A percentile compares a stretch with the other conserved stretches of the same genome.
These are phyloP conservation scores for Dicorynia guianensis DNA, from an alignment of 306 rosid species.

Conservation along the genomic window DNA sequence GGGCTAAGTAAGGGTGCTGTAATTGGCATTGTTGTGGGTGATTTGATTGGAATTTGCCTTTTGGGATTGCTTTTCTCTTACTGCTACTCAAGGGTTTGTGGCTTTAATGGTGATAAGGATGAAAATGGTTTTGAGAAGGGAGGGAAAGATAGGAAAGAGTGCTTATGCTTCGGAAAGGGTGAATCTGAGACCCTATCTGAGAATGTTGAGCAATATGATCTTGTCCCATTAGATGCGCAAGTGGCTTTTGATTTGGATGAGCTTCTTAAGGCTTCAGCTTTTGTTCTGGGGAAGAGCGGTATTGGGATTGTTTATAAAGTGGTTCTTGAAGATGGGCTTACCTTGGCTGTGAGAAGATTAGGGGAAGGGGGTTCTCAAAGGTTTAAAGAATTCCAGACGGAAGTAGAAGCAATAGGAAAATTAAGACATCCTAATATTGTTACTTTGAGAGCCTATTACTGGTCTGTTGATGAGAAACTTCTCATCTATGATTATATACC, in stretches of 20 bases:
- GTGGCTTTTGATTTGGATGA: conserved; percentile 80
- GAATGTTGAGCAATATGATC: conserved; percentile 68
- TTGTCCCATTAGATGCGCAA: conserved; percentile 68
- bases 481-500: conserved; percentile 75
- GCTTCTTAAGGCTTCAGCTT: conserved; percentile 87
- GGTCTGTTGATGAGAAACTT: conserved; percentile 91
- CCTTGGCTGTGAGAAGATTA: conserved; percentile 76
- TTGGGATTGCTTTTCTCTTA: conserved; percentile 73
- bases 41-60: conserved; percentile 72
- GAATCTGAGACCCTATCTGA: conserved; percentile 71
- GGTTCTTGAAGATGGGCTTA: conserved; percentile 76
- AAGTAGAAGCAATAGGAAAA: conserved; percentile 86
- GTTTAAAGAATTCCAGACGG: conserved; percentile 79
- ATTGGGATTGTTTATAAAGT: conserved; percentile 84
- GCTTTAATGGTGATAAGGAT: conserved; percentile 48
- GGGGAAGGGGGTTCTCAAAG: conserved; percentile 94
- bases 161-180: conserved; percentile 67
- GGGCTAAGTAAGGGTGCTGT: conserved; percentile 62
- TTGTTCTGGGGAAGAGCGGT: conserved; percentile 81
- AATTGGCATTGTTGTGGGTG: conserved; percentile 64
- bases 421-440: conserved; percentile 78
- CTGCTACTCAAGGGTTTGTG: conserved; percentile 65
- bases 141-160: conserved; percentile 53
- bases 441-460: conserved; percentile 74
- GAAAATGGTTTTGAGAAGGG: conserved; percentile 50